These are phyloP conservation scores for Claviceps paspali DNA, from an alignment of 2,329 filamentous ascomycete genomes.

Conservation along the genomic window DNA sequence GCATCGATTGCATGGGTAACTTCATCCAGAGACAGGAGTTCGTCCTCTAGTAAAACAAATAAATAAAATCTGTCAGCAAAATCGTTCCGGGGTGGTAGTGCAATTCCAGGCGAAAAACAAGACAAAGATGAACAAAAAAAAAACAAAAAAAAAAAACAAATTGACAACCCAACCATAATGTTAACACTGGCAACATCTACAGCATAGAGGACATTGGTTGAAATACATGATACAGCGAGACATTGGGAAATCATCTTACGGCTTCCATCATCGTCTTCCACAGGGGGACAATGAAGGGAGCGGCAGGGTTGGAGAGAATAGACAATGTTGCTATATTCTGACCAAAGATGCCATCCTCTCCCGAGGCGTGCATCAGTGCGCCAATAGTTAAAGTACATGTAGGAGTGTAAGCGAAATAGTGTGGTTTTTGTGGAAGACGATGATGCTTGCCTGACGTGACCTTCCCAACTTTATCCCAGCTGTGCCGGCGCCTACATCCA, in stretches of 20 bases:
- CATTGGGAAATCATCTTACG: constrained; percentile 31
- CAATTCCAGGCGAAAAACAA: too few species aligned
- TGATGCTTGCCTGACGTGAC: constrained; percentile 49
- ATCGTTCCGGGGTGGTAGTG: too few species aligned
- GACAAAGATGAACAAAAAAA: constrained; percentile 14
- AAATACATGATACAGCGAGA: constrained; percentile 6
- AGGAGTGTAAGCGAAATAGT: constrained; percentile 11
- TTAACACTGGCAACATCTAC: constrained; percentile 5
- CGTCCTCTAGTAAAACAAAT: constrained; percentile 40
- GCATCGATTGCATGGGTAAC: constrained; percentile 51
- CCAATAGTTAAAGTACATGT: constrained; percentile 50
- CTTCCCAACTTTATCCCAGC: constrained; percentile 6
- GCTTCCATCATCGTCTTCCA: constrained; percentile 49
- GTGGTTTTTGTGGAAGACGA: constrained; percentile 49
- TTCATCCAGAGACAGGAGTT: constrained; percentile 44
- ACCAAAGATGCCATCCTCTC: constrained; percentile 20
- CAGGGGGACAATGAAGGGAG: constrained; percentile 23
- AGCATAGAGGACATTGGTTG: constrained; percentile 4
- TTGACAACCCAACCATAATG: constrained; percentile 12
- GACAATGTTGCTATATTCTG: constrained; percentile 27
- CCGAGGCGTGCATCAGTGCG: constrained; percentile 15
- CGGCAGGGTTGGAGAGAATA: constrained; percentile 21
- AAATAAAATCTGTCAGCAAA: constrained; percentile 23
- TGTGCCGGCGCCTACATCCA: constrained; percentile 2
- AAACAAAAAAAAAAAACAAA: too few species aligned